Conservation (phyloP, 148 eudicot genomes). For the Rhododendron henanense region DNA sequence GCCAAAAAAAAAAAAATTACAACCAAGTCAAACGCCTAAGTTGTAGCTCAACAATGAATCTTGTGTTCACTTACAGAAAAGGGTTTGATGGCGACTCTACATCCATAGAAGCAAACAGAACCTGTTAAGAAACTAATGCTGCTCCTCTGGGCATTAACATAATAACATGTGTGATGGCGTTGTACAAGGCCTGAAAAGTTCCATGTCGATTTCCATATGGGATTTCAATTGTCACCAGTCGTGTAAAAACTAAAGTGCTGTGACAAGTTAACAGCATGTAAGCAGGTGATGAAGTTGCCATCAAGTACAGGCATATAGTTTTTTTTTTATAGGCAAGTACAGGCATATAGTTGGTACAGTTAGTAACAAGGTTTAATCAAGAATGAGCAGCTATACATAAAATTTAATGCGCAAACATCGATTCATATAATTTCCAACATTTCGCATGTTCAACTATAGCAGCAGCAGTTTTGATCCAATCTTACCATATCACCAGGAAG, state of each 20-base stretch:
- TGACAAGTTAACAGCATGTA: background rate
- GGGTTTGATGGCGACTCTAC: background rate
- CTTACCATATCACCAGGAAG: conserved; percentile 96
- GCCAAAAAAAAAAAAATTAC: background rate
- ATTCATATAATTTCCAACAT: background rate
- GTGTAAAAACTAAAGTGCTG: background rate
- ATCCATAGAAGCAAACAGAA: background rate
- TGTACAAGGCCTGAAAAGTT: background rate
- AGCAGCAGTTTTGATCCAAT: background rate
- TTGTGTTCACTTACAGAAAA: background rate
- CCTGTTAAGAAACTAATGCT: background rate
- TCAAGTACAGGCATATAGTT: background rate
- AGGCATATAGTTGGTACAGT: background rate
- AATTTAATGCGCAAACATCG: background rate
- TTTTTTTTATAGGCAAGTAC: no score
- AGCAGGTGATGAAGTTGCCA: background rate
- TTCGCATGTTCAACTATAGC: background rate
- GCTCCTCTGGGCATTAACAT: background rate
- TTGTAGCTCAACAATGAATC: background rate
- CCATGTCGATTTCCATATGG: background rate
- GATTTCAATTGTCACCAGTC: background rate
- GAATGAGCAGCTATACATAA: background rate
- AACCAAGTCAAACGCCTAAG: background rate
- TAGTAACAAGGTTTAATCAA: conserved; percentile 2
- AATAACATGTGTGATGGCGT: background rate